These are phyloP conservation scores for Suillus variegatus DNA, from an alignment of 768 basidiomycete genomes.

Conservation along the genomic window DNA sequence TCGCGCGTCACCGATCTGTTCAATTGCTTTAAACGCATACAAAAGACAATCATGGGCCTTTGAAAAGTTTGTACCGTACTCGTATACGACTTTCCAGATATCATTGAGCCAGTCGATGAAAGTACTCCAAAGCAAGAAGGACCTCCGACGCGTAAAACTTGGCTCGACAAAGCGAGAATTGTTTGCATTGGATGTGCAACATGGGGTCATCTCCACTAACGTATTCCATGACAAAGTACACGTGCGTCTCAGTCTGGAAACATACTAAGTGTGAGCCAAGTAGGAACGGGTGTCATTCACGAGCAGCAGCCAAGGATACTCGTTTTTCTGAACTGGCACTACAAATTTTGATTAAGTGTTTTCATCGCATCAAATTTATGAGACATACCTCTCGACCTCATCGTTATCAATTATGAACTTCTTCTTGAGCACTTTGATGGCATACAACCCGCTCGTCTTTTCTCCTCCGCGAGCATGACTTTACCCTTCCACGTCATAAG, in stretches of 20 bases:
- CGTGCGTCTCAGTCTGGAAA: conserved; percentile 99
- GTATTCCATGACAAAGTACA: conserved; percentile 99
- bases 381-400: conserved; percentile 91
- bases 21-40: conserved; percentile 48
- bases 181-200: conserved; percentile 98
- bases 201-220: conserved; percentile 98
- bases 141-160: conserved; percentile 99
- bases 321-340: conserved; percentile 99
- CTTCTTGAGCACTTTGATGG: conserved; percentile 99
- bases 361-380: conserved; percentile 3
- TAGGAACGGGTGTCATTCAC: conserved; percentile 96
- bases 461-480: conserved; percentile 99
- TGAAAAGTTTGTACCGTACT: conserved; percentile 52
- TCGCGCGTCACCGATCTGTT: conserved; percentile 41
- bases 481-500: conserved; percentile 54
- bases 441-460: conserved; percentile 85
- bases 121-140: conserved; percentile 92
- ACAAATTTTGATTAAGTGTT: conserved; percentile 11
- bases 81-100: conserved; percentile 64
- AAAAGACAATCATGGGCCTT: conserved; percentile 59
- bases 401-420: conserved; percentile 99
- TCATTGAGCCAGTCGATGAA: conserved; percentile 67
- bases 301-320: conserved; percentile 95
- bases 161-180: conserved; percentile 97
- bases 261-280: conserved; percentile 90